These are phyloP conservation scores for Debaryomyces prosopidis DNA, from an alignment of 805 yeast species.

Conservation along the genomic window DNA sequence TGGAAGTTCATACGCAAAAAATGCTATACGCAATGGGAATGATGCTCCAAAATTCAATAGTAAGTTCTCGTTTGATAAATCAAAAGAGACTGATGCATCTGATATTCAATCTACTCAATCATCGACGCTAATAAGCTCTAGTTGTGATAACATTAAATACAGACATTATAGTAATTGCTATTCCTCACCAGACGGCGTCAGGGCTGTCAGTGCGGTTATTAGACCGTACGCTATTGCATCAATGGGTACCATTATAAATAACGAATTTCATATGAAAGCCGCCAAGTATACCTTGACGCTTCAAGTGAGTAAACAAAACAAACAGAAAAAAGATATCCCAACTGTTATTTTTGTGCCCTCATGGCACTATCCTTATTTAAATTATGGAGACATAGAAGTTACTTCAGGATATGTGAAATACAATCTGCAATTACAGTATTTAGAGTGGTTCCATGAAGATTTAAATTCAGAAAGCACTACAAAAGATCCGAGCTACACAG, in stretches of 20 bases:
- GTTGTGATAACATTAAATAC: conserved; percentile 20
- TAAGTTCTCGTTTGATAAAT: background rate
- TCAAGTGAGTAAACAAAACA: conserved; percentile 14
- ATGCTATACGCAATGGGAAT: no score
- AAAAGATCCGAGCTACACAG: conserved; percentile 8
- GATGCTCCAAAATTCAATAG: conserved; percentile 2
- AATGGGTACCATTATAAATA: conserved; percentile 54
- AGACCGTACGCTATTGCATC: conserved; percentile 75
- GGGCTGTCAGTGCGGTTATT: conserved; percentile 73
- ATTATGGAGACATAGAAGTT: conserved; percentile 48
- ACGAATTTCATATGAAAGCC: conserved; percentile 58
- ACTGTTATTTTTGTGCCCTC: conserved; percentile 70
- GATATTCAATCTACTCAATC: conserved; percentile 20
- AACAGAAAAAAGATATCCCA: conserved; percentile 29
- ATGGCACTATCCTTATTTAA: conserved; percentile 61
- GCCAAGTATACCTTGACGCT: conserved; percentile 52
- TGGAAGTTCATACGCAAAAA: background rate
- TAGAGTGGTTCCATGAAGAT: conserved; percentile 68
- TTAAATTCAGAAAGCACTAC: conserved; percentile 13
- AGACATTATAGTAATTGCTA: conserved; percentile 34
- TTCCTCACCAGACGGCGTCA: conserved; percentile 58
- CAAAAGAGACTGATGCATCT: conserved; percentile 2
- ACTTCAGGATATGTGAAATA: conserved; percentile 58
- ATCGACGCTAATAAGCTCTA: conserved; percentile 20
- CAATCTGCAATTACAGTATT: conserved; percentile 50